Evolutionary conservation across 2,329 filamentous ascomycete species (phyloP), one percentile per base, ranked within the genome.

Genomic region (Diplodia corticola): DNA sequence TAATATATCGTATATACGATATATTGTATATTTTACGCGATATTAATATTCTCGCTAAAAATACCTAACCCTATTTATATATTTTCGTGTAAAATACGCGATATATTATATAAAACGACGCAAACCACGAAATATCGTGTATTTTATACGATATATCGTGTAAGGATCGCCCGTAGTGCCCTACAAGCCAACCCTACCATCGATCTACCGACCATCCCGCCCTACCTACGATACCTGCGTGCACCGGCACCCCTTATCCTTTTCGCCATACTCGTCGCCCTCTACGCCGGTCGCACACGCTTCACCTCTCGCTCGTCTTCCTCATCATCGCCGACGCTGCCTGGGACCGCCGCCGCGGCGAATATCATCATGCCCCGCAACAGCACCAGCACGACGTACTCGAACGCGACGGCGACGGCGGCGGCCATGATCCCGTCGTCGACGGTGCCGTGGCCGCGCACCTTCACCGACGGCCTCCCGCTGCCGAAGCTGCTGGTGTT

Each of bases 401-500:
- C 70, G 40, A 72, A 69, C 68, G 33, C 33, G 28, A 17, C 17
- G 5, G 69, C 74, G 53, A 69, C 70, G 46, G 69, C 73, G 10
- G 72, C 73, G 12, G 74, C 77, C 3, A 76, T 76, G 7, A 73
- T 74, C 5, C 75, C 78, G 2, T 72, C 80, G 10, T 70, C 75
- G 24, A 73, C 74, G 24, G 73, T 77, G 5, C 70, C 73, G 40
- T 76, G 80, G 69, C 85, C 85, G 4, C 76, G 80, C 17, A 88
- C 86, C 13, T 88, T 89, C 78, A 86, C 80, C 68, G 87, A 89
- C 70, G 84, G 87, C 49, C 85, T 88, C 0, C 91, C 92, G 0
- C 85, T 97, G 1, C 93, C 93, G 0, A 88, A 89, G 68, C 85
- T 97, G 71, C 85, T 98, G 72, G 91, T 95, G 69, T 97, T 98